phyloP scores from a whole-genome alignment of 148 eudicot genomes.

The Amaranthus palmeri region DNA sequence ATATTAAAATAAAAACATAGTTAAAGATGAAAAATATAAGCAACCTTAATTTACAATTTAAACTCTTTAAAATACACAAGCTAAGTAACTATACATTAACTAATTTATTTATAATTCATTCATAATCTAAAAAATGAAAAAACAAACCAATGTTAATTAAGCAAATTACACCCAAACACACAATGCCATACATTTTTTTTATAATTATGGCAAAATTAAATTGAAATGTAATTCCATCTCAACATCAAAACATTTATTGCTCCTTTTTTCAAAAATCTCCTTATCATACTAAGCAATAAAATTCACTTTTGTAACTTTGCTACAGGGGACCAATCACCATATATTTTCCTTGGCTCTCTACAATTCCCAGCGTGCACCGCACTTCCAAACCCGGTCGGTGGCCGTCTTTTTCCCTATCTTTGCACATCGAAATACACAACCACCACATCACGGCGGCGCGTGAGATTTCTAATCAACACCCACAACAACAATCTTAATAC shows the following conservation, averaged over 20 bases:
- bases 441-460: background rate
- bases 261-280: background rate
- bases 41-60: no score
- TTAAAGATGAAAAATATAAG: no score
- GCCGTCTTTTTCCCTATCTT: constrained; percentile 5
- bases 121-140: no score
- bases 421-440: background rate
- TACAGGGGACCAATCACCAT: constrained; percentile 10
- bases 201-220: background rate
- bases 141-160: no score
- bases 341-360: constrained; percentile 8
- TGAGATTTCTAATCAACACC: background rate
- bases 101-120: no score
- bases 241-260: no score
- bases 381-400: background rate
- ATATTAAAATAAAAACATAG: no score
- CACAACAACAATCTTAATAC: background rate
- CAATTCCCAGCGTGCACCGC: constrained; percentile 14
- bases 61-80: no score
- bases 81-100: no score
- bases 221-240: no score
- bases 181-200: no score
- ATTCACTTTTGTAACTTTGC: background rate
- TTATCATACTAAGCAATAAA: background rate
- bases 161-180: no score